Percentiles rank a stretch among this genome's conserved stretches.
phyloP scores from a whole-genome alignment of 1,139 yeast genomes.

The Debaryomyces subglobosus region DNA sequence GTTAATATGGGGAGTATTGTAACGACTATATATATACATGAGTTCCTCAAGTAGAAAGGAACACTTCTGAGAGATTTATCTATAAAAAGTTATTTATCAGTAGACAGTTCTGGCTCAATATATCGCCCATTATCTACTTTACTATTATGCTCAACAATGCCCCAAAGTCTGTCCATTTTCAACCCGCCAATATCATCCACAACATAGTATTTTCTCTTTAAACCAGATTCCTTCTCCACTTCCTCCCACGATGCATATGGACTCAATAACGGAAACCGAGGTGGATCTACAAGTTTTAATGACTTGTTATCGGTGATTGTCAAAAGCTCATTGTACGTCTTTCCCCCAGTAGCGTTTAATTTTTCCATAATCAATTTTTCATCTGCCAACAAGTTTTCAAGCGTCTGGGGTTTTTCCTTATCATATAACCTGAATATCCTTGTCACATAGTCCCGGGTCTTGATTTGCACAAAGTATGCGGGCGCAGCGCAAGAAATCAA shows the following conservation, averaged over 20 bases:
- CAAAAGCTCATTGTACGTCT: constrained; percentile 63
- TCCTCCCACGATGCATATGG: constrained; percentile 69
- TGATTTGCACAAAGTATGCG: constrained; percentile 53
- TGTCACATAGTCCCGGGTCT: constrained; percentile 70
- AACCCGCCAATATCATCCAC: constrained; percentile 79
- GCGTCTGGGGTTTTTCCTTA: constrained; percentile 63
- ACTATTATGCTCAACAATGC: constrained; percentile 67
- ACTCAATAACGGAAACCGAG: constrained; percentile 29
- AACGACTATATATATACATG: constrained; percentile 3
- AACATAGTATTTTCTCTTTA: constrained; percentile 53
- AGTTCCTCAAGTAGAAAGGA: not conserved
- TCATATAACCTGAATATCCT: constrained; percentile 73
- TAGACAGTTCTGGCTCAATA: constrained; percentile 20
- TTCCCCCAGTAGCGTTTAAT: constrained; percentile 66
- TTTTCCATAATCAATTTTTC: constrained; percentile 74
- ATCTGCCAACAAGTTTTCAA: constrained; percentile 59
- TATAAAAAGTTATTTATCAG: not conserved
- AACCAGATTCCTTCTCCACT: constrained; percentile 36
- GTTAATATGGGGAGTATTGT: not conserved
- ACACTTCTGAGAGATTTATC: not conserved
- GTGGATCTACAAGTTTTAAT: constrained; percentile 41
- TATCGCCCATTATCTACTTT: constrained; percentile 70
- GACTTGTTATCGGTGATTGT: constrained; percentile 45
- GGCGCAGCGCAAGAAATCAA: constrained; percentile 48
- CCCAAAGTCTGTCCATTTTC: constrained; percentile 85